Base-by-base conservation (phyloP, 2,329 filamentous ascomycete genomes). In the Xylariaceae sp. region DNA sequence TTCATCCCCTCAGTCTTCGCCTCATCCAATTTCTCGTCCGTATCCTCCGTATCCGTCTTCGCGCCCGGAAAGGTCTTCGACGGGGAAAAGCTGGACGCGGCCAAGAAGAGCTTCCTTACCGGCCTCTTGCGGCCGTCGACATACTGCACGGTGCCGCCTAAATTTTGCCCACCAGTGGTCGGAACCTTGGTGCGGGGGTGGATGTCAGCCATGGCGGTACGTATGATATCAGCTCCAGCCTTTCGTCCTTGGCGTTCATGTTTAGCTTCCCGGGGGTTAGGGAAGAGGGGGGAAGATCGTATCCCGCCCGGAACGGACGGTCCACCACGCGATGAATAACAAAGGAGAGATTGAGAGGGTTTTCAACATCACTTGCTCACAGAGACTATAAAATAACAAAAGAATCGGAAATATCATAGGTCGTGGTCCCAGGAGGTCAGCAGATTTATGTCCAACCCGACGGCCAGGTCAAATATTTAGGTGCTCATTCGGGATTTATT, bases 381-480 rank as follows among this genome's bases (percentile, higher is more conserved):
- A 19, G 19, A 19, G 19, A 19, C 19, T 19, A 2, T 19, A 19
- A 19, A 19, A 19, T 19, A 19, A 19, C 19, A 19, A 19, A 19
- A 19, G 19, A 19, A 19, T 2, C 1, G 19, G 1, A 19, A 19
- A 19, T 19, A 19, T 19, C 19, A 19, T 19, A 74, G 70, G 76
- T 81, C 34, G 65, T 75, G 32, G 84, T 86, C 3, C 83, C 84
- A 4, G 84, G 84, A 31, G 84, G 85, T 30, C 84, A 88, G 63
- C 70, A 75, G 54, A 74, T 85, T 62, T 87, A 81, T 67, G 74
- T 87, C 2, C 72, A 76, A 3, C 68, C 74, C 30, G 48, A 58
- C 32, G 85, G 84, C 4, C 71, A 74, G 7, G 67, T 87, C 54
- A 72, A 74, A 52, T 87, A 80, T 70, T 81, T 81, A 0, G 58